Conservation (phyloP, 352 stramenopile genomes). For the Phytophthora gonapodyides region DNA sequence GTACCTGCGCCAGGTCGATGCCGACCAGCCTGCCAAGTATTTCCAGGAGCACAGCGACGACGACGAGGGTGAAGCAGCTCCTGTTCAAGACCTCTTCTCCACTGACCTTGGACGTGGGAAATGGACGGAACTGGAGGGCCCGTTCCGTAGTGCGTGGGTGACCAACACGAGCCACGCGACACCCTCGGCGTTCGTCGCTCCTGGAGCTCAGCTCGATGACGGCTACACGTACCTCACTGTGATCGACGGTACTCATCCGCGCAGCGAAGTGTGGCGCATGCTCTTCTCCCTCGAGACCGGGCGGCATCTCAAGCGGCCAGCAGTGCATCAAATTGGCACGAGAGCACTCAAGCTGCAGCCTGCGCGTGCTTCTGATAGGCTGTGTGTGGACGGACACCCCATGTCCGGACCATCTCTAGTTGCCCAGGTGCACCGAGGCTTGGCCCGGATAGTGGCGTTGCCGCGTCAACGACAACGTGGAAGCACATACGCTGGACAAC, state of each 20-base stretch:
- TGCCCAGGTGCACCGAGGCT: slow-evolving; percentile 19
- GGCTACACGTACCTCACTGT: slow-evolving; percentile 51
- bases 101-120: slow-evolving; percentile 21
- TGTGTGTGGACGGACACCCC: slow-evolving; percentile 18
- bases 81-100: slow-evolving; percentile 27
- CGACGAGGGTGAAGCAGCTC: slow-evolving; percentile 1
- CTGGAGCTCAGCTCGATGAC: slow-evolving; percentile 43
- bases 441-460: slow-evolving; percentile 14
- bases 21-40: slow-evolving; percentile 24
- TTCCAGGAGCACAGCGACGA: slow-evolving; percentile 33
- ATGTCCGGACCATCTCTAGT: slow-evolving; percentile 22
- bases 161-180: slow-evolving; percentile 47
- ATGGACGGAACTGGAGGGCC: slow-evolving; percentile 33
- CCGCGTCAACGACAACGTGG: slow-evolving; percentile 7
- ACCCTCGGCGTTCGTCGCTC: slow-evolving; percentile 42
- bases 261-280: slow-evolving; percentile 31
- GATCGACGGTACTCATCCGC: slow-evolving; percentile 28
- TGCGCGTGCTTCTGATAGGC: slow-evolving; percentile 5
- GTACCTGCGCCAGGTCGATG: slow-evolving; percentile 29
- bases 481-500: neutral
- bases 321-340: slow-evolving; percentile 36
- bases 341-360: slow-evolving; percentile 25
- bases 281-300: slow-evolving; percentile 43
- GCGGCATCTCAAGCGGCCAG: slow-evolving; percentile 29
- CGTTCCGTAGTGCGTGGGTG: slow-evolving; percentile 49